These are phyloP conservation scores for Ambrosia trifida DNA, from an alignment of 129 eudicot genomes.

Conservation along the genomic window DNA sequence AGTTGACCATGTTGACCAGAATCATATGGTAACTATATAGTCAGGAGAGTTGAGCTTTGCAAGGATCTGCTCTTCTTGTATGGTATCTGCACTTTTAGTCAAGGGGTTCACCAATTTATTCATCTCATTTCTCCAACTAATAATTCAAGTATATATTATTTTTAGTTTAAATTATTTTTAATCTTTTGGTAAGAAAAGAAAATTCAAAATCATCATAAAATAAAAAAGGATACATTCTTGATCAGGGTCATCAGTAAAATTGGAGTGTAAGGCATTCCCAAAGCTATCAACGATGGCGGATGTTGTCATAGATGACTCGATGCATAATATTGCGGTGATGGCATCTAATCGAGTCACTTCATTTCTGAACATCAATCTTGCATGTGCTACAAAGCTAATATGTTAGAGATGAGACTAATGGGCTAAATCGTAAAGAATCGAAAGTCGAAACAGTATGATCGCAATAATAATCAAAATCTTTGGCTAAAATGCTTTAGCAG, in stretches of 20 bases:
- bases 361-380: constrained; percentile 91
- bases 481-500: neutral
- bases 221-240: constrained; percentile 78
- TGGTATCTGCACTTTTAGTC: constrained; percentile 57
- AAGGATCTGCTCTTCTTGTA: constrained; percentile 74
- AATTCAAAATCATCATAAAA: neutral
- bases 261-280: constrained; percentile 95
- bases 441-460: constrained; percentile 3
- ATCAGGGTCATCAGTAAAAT: constrained; percentile 84
- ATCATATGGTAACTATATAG: constrained; percentile 26
- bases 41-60: constrained; percentile 52
- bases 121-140: neutral
- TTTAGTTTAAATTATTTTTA: neutral
- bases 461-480: neutral
- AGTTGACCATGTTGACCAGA: constrained; percentile 8
- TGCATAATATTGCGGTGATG: constrained; percentile 82
- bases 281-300: constrained; percentile 89
- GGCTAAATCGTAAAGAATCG: too few species aligned
- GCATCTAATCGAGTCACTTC: constrained; percentile 87
- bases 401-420: neutral
- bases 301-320: constrained; percentile 97
- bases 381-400: constrained; percentile 68
- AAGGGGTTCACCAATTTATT: constrained; percentile 34
- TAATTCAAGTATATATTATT: neutral
- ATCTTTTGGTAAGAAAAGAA: neutral